phyloP scores from a whole-genome alignment of 1,139 yeast genomes.

The Geotrichum klebahnii region DNA sequence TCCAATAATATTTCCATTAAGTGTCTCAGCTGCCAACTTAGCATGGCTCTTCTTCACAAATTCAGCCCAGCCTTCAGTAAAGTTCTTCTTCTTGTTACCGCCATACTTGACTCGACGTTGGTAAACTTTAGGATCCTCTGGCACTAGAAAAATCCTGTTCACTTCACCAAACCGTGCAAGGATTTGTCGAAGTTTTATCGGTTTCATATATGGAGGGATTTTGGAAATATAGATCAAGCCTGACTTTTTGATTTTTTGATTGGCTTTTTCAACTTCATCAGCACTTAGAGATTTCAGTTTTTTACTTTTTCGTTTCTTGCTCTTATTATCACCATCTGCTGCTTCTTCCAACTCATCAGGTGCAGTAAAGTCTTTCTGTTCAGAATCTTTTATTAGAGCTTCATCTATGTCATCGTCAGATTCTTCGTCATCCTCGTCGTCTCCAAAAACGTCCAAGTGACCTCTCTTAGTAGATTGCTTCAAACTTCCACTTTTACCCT shows the following conservation, averaged over 20 bases:
- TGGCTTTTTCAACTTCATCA: conserved; percentile 35
- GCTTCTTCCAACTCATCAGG: conserved; percentile 7
- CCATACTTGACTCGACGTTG: conserved; percentile 75
- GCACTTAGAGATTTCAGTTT: conserved; percentile 34
- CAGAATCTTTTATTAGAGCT: conserved; percentile 13
- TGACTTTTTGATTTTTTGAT: conserved; percentile 54
- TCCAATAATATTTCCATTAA: conserved; percentile 85
- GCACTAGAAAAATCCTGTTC: conserved; percentile 79
- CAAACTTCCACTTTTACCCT: conserved; percentile 1
- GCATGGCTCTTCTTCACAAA: conserved; percentile 80
- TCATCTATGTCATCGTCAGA: conserved; percentile 21
- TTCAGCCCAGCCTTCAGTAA: conserved; percentile 97
- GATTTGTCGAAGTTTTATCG: conserved; percentile 79
- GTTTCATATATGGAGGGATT: conserved; percentile 97
- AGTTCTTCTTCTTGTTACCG: conserved; percentile 88
- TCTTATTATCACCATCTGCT: not conserved
- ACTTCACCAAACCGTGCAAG: conserved; percentile 77
- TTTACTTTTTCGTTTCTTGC: conserved; percentile 8
- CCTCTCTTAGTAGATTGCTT: conserved; percentile 3
- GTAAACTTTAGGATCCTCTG: conserved; percentile 68
- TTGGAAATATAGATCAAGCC: conserved; percentile 90
- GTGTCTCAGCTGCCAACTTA: conserved; percentile 75
- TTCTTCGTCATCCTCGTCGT: conserved; percentile 17
- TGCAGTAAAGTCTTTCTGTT: conserved; percentile 15
- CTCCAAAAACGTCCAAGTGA: conserved; percentile 14